Percentiles rank a stretch among this genome's conserved stretches.
phyloP scores from a whole-genome alignment of 495 filamentous ascomycete genomes.

The Aspergillus egyptiacus region DNA sequence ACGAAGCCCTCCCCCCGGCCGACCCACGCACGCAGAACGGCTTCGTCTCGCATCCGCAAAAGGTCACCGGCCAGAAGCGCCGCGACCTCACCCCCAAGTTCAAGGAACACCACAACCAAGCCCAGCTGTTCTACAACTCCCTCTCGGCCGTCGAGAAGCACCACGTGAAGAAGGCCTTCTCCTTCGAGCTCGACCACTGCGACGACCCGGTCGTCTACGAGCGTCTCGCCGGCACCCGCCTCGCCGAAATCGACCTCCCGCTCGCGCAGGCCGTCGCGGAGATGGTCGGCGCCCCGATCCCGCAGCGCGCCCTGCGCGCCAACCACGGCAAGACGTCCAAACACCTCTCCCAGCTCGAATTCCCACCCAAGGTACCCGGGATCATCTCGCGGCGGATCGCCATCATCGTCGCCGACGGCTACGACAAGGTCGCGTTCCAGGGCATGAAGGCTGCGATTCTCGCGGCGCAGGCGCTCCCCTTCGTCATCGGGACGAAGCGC shows the following conservation, averaged over 20 bases:
- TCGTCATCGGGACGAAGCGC: conserved; percentile 58
- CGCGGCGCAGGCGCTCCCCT: conserved; percentile 28
- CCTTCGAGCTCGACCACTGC: conserved; percentile 86
- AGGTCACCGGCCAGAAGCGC: conserved; percentile 58
- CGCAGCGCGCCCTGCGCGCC: conserved; percentile 37
- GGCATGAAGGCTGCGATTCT: background rate
- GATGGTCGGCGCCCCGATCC: conserved; percentile 55
- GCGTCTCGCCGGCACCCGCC: conserved; percentile 53
- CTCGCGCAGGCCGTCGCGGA: conserved; percentile 62
- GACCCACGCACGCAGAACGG: conserved; percentile 46
- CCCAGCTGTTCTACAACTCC: conserved; percentile 73
- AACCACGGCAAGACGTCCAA: conserved; percentile 61
- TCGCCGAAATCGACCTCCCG: conserved; percentile 60
- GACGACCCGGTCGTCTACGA: conserved; percentile 78
- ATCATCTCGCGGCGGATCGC: conserved; percentile 65
- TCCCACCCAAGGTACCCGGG: conserved; percentile 44
- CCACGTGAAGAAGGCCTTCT: conserved; percentile 64
- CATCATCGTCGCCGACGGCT: conserved; percentile 72
- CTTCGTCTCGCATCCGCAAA: conserved; percentile 65
- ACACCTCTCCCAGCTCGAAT: conserved; percentile 58
- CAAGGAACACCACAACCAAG: conserved; percentile 64
- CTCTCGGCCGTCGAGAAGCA: conserved; percentile 61
- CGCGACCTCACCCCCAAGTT: conserved; percentile 73
- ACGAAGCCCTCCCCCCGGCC: conserved; percentile 53
- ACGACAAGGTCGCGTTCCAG: conserved; percentile 20